phyloP scores from a whole-genome alignment of 306 rosid genomes.

The Quercus ilex region DNA sequence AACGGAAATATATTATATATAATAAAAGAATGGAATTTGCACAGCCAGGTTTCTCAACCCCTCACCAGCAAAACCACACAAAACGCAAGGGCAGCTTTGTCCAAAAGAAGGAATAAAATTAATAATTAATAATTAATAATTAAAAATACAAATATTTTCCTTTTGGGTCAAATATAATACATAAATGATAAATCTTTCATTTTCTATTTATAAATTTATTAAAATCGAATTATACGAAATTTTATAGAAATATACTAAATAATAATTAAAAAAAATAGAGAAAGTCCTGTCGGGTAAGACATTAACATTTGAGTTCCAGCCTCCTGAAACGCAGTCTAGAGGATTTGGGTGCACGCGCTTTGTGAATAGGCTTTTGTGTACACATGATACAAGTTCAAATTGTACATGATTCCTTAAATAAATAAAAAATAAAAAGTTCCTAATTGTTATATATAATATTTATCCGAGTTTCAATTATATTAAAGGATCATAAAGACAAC shows the following conservation, averaged over 20 bases:
- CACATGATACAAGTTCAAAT: neutral
- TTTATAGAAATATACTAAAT: neutral
- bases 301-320: constrained; percentile 3
- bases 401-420: no score
- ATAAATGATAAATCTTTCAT: neutral
- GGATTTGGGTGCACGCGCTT: constrained; percentile 8
- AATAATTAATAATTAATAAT: neutral
- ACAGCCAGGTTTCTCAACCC: neutral
- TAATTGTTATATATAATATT: no score
- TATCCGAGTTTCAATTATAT: no score
- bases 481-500: neutral
- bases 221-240: neutral
- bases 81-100: neutral
- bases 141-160: no score
- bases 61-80: neutral
- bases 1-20: neutral
- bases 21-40: neutral
- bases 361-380: neutral
- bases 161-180: no score
- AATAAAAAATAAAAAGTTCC: no score
- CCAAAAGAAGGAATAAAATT: neutral
- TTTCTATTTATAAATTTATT: no score
- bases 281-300: neutral
- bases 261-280: neutral
- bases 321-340: neutral